Conservation (phyloP, 371 early-diverging fungal species). For the Mortierella sp. region DNA sequence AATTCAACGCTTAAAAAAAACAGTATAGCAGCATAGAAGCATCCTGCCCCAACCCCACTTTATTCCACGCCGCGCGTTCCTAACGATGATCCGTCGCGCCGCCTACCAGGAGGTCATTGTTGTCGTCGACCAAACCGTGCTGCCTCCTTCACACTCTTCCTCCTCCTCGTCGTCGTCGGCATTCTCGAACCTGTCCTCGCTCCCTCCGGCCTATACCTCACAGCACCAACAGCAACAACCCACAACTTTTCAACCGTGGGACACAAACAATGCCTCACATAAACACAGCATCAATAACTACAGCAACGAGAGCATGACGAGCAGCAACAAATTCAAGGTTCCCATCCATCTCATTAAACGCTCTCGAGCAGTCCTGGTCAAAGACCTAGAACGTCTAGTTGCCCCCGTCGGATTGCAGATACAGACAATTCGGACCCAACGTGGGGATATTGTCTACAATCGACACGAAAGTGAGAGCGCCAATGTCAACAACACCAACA, state of each 20-base stretch:
- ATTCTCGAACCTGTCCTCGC: too few species aligned
- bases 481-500: neutral
- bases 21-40: neutral
- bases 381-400: conserved; percentile 37
- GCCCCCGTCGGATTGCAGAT: neutral
- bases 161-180: neutral
- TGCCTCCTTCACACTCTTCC: neutral
- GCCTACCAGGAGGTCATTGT: conserved; percentile 44
- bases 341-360: conserved; percentile 44
- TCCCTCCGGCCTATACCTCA: neutral
- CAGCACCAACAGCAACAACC: neutral
- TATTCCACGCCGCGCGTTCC: neutral
- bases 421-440: conserved; percentile 23
- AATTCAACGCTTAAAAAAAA: neutral
- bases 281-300: neutral
- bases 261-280: neutral
- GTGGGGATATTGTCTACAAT: conserved; percentile 21
- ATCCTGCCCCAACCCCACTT: neutral
- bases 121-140: conserved; percentile 8
- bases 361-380: conserved; percentile 43
- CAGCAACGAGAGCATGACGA: neutral
- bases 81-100: conserved; percentile 50
- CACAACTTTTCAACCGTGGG: neutral
- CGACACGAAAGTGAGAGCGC: neutral
- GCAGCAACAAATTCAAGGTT: neutral